Evolutionary conservation across 2,329 filamentous ascomycete genomes (phyloP), one percentile per base, ranked within the genome.

Genomic region (Fusarium siculi): DNA sequence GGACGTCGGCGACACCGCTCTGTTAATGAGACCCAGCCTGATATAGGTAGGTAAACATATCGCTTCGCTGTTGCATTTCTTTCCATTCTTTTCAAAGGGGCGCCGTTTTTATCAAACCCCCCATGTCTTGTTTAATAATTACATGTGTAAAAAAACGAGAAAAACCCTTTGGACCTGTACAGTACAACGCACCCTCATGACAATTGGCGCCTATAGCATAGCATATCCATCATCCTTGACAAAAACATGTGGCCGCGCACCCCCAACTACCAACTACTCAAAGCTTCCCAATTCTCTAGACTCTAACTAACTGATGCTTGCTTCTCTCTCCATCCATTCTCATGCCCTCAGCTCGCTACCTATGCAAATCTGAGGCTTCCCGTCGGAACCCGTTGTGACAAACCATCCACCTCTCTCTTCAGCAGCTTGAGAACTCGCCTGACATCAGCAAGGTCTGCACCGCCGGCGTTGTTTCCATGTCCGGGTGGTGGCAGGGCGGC

Each of bases 341-440:
- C 34, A 25, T 54, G 46, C 58, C 55, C 47, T 53, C 44, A 53
- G 49, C 30, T 52, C 39, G 37, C 62, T 68, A 62, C 62, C 83
- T 79, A 87, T 76, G 83, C 81, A 77, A 87, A 88, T 55, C 86
- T 82, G 66, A 87, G 74, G 70, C 81, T 85, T 47, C 81, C 82
- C 18, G 81, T 79, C 8, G 84, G 81, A n/a, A 81, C 80, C 44
- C 84, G 79, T 76, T 85, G 84, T 25, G 84, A 79, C 55, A 87
- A 69, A 10, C 82, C 83, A 9, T 84, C 82, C 16, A 87, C 84
- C 25, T 86, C 82, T 57, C 85, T 81, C 73, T 81, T 82, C 53
- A 86, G 72, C 32, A 82, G 81, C 76, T 81, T 84, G 46, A 88
- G 78, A 58, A 81, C 78, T 21, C 85, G 79, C 63, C 84, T 76